Conservation (phyloP, 257 asterid genomes). For the Penstemon eatonii region DNA sequence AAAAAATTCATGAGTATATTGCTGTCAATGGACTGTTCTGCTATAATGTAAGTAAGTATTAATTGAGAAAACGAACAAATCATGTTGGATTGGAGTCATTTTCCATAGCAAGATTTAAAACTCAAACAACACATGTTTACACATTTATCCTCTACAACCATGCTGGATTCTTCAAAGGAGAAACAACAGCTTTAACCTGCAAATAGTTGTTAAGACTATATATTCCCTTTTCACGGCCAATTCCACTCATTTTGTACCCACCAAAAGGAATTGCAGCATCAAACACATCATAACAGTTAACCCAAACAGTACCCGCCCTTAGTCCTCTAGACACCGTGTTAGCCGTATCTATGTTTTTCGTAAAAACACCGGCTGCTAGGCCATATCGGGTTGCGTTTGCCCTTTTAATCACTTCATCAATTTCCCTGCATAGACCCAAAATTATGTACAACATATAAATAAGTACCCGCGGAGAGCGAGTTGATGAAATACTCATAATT, state of each 20-base stretch:
- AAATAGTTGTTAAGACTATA: slow-evolving; percentile 70
- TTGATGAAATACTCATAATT: not conserved
- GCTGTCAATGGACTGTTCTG: too few relatives aligned
- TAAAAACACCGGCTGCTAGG: slow-evolving; percentile 83
- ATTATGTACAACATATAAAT: not conserved
- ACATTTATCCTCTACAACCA: slow-evolving; percentile 48
- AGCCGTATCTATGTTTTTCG: slow-evolving; percentile 55
- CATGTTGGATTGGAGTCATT: too few relatives aligned
- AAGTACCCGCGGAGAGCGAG: not conserved
- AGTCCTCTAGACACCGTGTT: slow-evolving; percentile 67
- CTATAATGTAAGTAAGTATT: too few relatives aligned
- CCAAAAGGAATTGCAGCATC: slow-evolving; percentile 78
- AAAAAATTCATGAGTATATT: too few relatives aligned
- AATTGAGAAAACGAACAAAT: too few relatives aligned
- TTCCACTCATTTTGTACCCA: slow-evolving; percentile 90
- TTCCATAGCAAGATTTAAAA: too few relatives aligned
- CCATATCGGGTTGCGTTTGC: slow-evolving; percentile 70
- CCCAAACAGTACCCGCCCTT: slow-evolving; percentile 72
- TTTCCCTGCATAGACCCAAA: slow-evolving; percentile 37
- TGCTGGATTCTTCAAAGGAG: slow-evolving; percentile 68
- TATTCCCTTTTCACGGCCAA: slow-evolving; percentile 73
- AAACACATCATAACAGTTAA: slow-evolving; percentile 70
- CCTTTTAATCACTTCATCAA: slow-evolving; percentile 62
- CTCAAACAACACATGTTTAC: too few relatives aligned
- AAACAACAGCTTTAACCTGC: slow-evolving; percentile 80